A percentile compares a stretch with the other conserved stretches of the same genome.
These are phyloP conservation scores for Paramecium primaurelia DNA, from an alignment of 73 alveolate genomes.

Conservation along the genomic window DNA sequence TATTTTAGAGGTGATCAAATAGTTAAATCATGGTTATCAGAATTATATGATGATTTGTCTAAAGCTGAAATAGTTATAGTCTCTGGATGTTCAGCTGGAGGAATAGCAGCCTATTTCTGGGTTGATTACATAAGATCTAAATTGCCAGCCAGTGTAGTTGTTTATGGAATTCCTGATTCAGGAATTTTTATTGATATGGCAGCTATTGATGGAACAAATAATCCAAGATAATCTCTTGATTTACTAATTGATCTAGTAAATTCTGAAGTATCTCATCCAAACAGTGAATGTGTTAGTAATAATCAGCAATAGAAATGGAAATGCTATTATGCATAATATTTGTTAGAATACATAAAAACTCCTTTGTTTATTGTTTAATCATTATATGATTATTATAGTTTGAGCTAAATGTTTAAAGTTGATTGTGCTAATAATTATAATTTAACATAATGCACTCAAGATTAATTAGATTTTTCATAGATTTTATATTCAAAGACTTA, in stretches of 20 bases:
- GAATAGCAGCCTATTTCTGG: background rate
- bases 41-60: background rate
- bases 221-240: background rate
- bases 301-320: background rate
- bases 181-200: background rate
- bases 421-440: background rate
- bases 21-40: background rate
- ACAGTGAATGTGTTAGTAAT: background rate
- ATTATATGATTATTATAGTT: background rate
- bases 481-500: too few species aligned
- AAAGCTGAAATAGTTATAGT: background rate
- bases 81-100: conserved; percentile 47
- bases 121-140: background rate
- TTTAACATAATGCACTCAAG: background rate
- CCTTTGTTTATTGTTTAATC: conserved; percentile 28
- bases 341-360: background rate
- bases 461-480: background rate
- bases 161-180: conserved; percentile 4
- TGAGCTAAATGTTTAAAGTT: background rate
- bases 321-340: background rate
- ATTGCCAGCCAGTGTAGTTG: background rate
- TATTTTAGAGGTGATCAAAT: conserved; percentile 30
- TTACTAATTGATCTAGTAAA: background rate
- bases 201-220: background rate
- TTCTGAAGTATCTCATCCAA: background rate